These are phyloP conservation scores for Flaveria floridana DNA, from an alignment of 140 eudicot genomes.

Conservation along the genomic window DNA sequence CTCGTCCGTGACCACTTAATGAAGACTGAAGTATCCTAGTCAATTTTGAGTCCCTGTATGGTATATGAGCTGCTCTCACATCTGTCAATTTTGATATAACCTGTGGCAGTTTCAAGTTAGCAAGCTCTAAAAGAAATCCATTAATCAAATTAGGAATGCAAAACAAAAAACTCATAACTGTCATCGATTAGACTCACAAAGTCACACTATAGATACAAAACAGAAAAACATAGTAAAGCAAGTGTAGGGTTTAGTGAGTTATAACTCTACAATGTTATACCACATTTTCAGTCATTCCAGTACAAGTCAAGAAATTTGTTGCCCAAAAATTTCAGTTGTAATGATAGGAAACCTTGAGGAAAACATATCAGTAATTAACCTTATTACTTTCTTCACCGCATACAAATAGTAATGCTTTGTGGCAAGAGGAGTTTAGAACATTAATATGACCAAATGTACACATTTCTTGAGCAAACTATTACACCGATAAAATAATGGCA, in stretches of 20 bases:
- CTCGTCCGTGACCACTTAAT: constrained; percentile 94
- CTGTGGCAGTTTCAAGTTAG: constrained; percentile 42
- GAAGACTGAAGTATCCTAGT: constrained; percentile 95
- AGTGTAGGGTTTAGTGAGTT: neutral
- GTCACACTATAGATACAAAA: neutral
- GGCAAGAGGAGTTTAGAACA: constrained; percentile 21
- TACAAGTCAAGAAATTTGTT: constrained; percentile 12
- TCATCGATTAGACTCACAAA: constrained; percentile 6
- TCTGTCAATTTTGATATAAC: constrained; percentile 92
- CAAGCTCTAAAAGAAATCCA: constrained; percentile 23
- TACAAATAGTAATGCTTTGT: constrained; percentile 18
- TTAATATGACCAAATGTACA: constrained; percentile 28
- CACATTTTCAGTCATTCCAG: neutral
- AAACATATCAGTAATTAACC: neutral
- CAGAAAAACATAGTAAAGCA: neutral
- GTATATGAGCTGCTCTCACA: constrained; percentile 70
- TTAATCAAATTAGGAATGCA: neutral
- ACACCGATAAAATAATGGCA: constrained; percentile 46
- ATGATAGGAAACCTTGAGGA: constrained; percentile 2
- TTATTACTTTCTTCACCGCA: neutral
- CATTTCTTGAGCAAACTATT: constrained; percentile 39
- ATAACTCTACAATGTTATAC: constrained; percentile 1
- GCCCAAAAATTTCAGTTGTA: constrained; percentile 13
- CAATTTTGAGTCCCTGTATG: constrained; percentile 89
- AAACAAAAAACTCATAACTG: neutral